Evolutionary conservation across 192 early-diverging fungal genomes (phyloP).

Genomic region (Geranomyces michiganensis): DNA sequence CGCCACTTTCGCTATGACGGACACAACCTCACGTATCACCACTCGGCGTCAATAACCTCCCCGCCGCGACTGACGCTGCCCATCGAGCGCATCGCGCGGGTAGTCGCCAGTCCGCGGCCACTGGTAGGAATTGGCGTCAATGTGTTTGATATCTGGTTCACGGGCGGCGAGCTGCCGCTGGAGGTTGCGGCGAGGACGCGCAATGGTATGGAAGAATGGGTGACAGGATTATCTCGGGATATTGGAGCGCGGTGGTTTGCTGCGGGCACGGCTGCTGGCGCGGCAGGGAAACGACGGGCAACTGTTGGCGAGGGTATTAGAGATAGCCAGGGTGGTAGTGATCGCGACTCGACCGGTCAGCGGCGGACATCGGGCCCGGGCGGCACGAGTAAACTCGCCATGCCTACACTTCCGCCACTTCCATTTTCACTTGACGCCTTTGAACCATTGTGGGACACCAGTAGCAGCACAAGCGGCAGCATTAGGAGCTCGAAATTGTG

Average conservation of each 20-base stretch:
- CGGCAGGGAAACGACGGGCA: background rate
- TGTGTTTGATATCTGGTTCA: conserved; percentile 21
- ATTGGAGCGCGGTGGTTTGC: background rate
- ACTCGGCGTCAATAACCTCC: conserved; percentile 1
- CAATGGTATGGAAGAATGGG: conserved; percentile 27
- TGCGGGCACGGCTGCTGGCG: background rate
- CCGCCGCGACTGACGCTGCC: conserved; percentile 2
- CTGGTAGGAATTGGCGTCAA: conserved; percentile 9
- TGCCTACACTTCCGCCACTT: conserved; percentile 11
- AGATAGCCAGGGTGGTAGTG: background rate
- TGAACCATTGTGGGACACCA: background rate
- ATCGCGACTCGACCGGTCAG: background rate
- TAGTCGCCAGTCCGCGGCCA: conserved; percentile 8
- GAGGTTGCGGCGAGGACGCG: conserved; percentile 14
- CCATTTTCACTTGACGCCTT: conserved; percentile 5
- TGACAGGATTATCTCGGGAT: background rate
- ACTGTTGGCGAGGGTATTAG: background rate
- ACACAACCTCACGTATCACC: conserved; percentile 17
- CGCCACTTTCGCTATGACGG: conserved; percentile 20
- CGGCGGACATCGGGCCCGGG: background rate
- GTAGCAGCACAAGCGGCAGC: too few relatives aligned
- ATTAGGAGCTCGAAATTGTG: too few relatives aligned
- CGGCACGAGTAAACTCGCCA: background rate
- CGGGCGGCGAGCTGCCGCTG: background rate
- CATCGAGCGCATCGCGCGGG: conserved; percentile 2